Evolutionary conservation across 495 filamentous ascomycete species (phyloP).

Genomic region (Podospora pseudocomata): DNA sequence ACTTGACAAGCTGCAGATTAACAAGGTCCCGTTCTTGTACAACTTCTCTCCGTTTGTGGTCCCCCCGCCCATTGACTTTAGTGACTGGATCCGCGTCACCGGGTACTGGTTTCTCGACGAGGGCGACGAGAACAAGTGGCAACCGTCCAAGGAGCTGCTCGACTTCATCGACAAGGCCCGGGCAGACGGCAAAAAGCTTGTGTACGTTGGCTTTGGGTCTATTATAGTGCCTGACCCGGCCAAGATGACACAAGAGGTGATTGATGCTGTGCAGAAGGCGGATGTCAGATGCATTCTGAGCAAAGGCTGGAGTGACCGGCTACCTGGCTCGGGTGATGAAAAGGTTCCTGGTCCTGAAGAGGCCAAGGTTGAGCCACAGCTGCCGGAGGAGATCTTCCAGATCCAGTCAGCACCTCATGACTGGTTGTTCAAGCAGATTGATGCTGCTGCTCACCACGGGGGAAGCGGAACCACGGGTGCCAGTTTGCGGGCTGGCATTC

Average conservation of each 20-base stretch:
- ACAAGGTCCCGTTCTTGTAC: slow-evolving; percentile 96
- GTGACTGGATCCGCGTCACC: slow-evolving; percentile 94
- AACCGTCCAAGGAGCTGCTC: slow-evolving; percentile 67
- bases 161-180: slow-evolving; percentile 80
- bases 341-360: slow-evolving; percentile 42
- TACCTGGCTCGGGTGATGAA: slow-evolving; percentile 21
- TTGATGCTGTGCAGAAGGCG: slow-evolving; percentile 86
- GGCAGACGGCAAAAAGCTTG: slow-evolving; percentile 79
- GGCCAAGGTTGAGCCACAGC: slow-evolving; percentile 58
- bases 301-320: slow-evolving; percentile 98
- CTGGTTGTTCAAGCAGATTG: slow-evolving; percentile 92
- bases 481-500: slow-evolving; percentile 84
- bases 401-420: slow-evolving; percentile 93
- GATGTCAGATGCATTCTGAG: slow-evolving; percentile 93
- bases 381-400: slow-evolving; percentile 78
- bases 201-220: slow-evolving; percentile 95
- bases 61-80: slow-evolving; percentile 87
- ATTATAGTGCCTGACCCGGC: slow-evolving; percentile 90
- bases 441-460: slow-evolving; percentile 92
- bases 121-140: slow-evolving; percentile 59
- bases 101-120: slow-evolving; percentile 98
- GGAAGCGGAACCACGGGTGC: slow-evolving; percentile 95
- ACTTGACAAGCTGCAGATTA: slow-evolving; percentile 87
- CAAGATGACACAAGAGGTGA: slow-evolving; percentile 81
- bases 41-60: slow-evolving; percentile 95